Conservation (phyloP, 2,329 filamentous ascomycete genomes). For the Fusarium sp. region DNA sequence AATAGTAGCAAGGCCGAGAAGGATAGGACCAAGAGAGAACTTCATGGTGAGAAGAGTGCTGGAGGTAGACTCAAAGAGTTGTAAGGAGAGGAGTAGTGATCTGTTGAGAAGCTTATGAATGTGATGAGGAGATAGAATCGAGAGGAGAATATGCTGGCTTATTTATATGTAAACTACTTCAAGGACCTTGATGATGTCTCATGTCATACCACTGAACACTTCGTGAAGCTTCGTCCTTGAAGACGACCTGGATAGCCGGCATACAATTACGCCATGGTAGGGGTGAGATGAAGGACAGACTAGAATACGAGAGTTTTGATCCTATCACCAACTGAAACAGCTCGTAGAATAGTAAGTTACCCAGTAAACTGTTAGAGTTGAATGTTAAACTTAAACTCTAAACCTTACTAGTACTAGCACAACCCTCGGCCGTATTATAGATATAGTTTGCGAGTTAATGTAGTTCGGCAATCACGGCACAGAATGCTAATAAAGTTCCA, state of each 20-base stretch:
- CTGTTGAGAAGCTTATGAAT: background rate
- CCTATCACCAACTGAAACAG: background rate
- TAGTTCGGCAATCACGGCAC: background rate
- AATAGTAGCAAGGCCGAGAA: background rate
- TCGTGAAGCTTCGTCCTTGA: background rate
- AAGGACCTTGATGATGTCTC: fast-evolving
- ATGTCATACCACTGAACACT: too few species aligned
- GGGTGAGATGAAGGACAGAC: background rate
- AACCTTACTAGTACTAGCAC: background rate
- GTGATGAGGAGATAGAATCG: background rate
- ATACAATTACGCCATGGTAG: background rate
- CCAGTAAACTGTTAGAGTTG: background rate
- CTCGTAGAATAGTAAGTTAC: background rate
- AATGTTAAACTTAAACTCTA: background rate
- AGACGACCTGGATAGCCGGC: background rate
- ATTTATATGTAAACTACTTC: background rate
- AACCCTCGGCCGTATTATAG: background rate
- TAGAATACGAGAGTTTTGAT: background rate
- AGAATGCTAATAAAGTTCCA: background rate
- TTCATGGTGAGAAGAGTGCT: background rate
- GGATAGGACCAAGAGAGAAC: background rate
- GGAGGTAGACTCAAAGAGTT: too few species aligned
- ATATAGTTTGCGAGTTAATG: background rate
- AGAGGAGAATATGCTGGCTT: too few species aligned
- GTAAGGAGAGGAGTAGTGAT: background rate